A percentile compares a stretch with the other conserved stretches of the same genome.
Conservation (phyloP, 306 rosid species). For the Inga laurina region DNA sequence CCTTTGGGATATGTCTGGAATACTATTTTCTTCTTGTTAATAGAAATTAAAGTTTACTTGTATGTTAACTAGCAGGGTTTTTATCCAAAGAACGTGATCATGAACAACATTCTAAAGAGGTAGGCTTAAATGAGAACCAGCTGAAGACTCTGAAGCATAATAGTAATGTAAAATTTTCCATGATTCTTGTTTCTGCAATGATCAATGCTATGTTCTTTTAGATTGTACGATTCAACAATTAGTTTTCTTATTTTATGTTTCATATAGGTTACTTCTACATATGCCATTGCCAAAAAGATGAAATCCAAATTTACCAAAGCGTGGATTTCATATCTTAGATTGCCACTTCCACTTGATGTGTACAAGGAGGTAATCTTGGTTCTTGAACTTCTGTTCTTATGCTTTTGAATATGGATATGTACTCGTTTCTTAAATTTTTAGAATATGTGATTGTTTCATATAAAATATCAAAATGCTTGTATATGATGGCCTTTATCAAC, state of each 20-base stretch:
- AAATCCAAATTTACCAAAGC: slow-evolving; percentile 82
- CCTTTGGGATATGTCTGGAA: slow-evolving; percentile 1
- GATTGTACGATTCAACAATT: neutral
- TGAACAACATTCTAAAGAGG: slow-evolving; percentile 45
- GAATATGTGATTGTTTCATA: slow-evolving; percentile 1
- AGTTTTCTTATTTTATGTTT: slow-evolving; percentile 28
- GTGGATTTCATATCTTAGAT: slow-evolving; percentile 80
- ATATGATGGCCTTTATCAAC: neutral
- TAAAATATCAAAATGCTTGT: neutral
- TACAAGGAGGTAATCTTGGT: slow-evolving; percentile 80
- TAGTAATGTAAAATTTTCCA: slow-evolving; percentile 43
- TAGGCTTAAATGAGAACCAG: slow-evolving; percentile 50
- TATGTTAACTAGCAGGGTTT: slow-evolving; percentile 31
- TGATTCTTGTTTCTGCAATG: slow-evolving; percentile 23
- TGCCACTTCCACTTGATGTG: slow-evolving; percentile 85
- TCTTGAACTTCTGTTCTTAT: neutral
- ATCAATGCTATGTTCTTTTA: slow-evolving; percentile 13
- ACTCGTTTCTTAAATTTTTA: slow-evolving; percentile 9
- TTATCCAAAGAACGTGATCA: slow-evolving; percentile 44
- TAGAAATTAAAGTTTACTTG: neutral
- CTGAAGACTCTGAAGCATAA: slow-evolving; percentile 45
- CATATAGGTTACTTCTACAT: slow-evolving; percentile 57
- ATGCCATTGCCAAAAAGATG: slow-evolving; percentile 69
- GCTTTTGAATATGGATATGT: slow-evolving; percentile 12
- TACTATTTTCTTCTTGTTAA: slow-evolving; percentile 7